Conservation (phyloP, 495 filamentous ascomycete genomes). For the Endocarpon pusillum region DNA sequence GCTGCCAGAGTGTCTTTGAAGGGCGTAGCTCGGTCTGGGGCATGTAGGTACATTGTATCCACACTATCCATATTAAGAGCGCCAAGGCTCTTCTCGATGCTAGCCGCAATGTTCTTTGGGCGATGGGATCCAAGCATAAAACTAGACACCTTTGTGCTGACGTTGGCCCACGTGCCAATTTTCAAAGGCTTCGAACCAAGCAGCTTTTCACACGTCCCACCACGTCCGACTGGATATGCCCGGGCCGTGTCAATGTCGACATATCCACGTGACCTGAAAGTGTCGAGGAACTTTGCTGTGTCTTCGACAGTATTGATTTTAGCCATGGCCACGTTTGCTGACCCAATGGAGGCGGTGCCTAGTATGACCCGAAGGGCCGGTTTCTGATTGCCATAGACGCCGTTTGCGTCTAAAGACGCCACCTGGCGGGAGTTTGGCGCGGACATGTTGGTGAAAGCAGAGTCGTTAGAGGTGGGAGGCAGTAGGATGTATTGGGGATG, state of each 20-base stretch:
- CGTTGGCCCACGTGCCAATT: slow-evolving; percentile 5
- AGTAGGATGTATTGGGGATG: too few relatives aligned
- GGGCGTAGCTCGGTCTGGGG: slow-evolving; percentile 22
- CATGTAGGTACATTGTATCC: slow-evolving; percentile 24
- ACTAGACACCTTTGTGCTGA: slow-evolving; percentile 14
- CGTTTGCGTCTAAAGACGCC: too few relatives aligned
- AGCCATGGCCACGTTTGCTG: slow-evolving; percentile 5
- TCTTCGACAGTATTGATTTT: slow-evolving; percentile 10
- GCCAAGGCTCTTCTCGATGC: slow-evolving; percentile 14
- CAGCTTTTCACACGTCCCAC: slow-evolving; percentile 10
- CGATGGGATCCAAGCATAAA: slow-evolving; percentile 8
- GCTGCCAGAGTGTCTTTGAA: slow-evolving; percentile 25
- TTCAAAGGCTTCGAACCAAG: slow-evolving; percentile 7
- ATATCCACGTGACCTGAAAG: slow-evolving; percentile 11
- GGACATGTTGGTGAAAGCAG: too few relatives aligned
- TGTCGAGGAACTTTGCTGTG: slow-evolving; percentile 8
- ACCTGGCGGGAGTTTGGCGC: too few relatives aligned
- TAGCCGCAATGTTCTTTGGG: slow-evolving; percentile 10
- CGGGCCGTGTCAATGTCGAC: slow-evolving; percentile 14
- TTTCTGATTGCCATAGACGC: too few relatives aligned
- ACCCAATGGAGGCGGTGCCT: background rate
- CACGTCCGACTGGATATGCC: slow-evolving; percentile 8
- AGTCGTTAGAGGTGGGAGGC: too few relatives aligned
- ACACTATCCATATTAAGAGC: slow-evolving; percentile 13
- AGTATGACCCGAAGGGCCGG: background rate